These are phyloP conservation scores for Coemansia sp. DNA, from an alignment of 192 early-diverging fungal genomes.

Conservation along the genomic window DNA sequence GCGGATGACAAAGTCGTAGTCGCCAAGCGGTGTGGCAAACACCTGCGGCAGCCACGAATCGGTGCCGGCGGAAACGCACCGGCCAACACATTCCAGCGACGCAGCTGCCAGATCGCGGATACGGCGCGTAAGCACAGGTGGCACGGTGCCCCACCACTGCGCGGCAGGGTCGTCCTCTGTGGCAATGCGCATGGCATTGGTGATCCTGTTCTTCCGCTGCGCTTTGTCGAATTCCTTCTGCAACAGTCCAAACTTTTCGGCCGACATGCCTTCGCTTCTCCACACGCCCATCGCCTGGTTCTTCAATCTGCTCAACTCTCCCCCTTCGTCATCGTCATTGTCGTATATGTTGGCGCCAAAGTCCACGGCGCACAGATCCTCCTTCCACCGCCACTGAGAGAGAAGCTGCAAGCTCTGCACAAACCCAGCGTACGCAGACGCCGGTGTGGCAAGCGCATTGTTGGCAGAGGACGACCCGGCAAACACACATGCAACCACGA, in stretches of 20 bases:
- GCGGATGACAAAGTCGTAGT: slow-evolving; percentile 77
- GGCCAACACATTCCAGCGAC: slow-evolving; percentile 58
- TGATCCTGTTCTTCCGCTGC: slow-evolving; percentile 36
- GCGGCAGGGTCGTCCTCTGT: slow-evolving; percentile 41
- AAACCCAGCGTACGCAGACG: slow-evolving; percentile 73
- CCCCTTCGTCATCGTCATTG: slow-evolving; percentile 34
- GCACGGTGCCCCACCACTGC: slow-evolving; percentile 33
- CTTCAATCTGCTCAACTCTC: neutral
- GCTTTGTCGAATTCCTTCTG: slow-evolving; percentile 59
- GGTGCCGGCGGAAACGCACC: slow-evolving; percentile 15
- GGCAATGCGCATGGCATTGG: slow-evolving; percentile 26
- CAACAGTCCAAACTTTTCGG: slow-evolving; percentile 12
- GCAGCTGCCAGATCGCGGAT: slow-evolving; percentile 68
- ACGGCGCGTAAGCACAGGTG: slow-evolving; percentile 39
- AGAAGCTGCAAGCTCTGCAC: slow-evolving; percentile 74
- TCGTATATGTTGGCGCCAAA: slow-evolving; percentile 63
- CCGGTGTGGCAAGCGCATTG: slow-evolving; percentile 60
- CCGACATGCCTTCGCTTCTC: slow-evolving; percentile 19
- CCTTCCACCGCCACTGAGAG: slow-evolving; percentile 72
- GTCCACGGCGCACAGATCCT: slow-evolving; percentile 79
- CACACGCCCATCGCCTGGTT: slow-evolving; percentile 28
- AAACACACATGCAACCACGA: slow-evolving; percentile 73
- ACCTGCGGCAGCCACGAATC: slow-evolving; percentile 54
- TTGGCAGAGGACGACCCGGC: slow-evolving; percentile 41
- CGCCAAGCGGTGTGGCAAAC: slow-evolving; percentile 78